phyloP scores from a whole-genome alignment of 495 filamentous ascomycete genomes.

The Astrocystis sublimbata region DNA sequence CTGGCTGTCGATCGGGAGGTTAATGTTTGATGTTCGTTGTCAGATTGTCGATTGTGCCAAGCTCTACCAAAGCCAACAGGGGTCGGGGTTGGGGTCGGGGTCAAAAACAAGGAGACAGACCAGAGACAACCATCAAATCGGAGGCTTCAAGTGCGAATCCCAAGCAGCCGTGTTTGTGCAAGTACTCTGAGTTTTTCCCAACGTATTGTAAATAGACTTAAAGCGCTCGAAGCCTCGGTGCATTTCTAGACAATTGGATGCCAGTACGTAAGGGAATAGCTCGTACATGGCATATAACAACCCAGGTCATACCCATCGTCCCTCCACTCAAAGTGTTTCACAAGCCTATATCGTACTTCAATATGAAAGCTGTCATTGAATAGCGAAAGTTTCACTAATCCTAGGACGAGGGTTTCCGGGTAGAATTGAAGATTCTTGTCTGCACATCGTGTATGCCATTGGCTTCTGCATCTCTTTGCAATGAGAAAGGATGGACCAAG shows the following conservation, averaged over 20 bases:
- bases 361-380: background rate
- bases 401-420: too few relatives aligned
- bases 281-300: background rate
- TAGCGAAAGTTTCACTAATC: background rate
- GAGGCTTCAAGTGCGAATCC: too few relatives aligned
- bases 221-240: too few relatives aligned
- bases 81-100: background rate
- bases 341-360: background rate
- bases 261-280: background rate
- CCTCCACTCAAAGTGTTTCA: background rate
- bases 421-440: too few relatives aligned
- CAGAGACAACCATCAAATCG: too few relatives aligned
- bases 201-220: background rate
- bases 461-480: too few relatives aligned
- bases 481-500: too few relatives aligned
- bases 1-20: constrained; percentile 1
- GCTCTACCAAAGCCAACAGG: background rate
- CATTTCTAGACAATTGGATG: too few relatives aligned
- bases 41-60: background rate
- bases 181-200: background rate
- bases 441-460: too few relatives aligned
- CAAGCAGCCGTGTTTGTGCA: too few relatives aligned
- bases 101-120: too few relatives aligned
- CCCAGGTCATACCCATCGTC: background rate
- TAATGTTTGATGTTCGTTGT: background rate